Evolutionary conservation across 257 asterid species (phyloP).

Genomic region (Solanum stenotomum): DNA sequence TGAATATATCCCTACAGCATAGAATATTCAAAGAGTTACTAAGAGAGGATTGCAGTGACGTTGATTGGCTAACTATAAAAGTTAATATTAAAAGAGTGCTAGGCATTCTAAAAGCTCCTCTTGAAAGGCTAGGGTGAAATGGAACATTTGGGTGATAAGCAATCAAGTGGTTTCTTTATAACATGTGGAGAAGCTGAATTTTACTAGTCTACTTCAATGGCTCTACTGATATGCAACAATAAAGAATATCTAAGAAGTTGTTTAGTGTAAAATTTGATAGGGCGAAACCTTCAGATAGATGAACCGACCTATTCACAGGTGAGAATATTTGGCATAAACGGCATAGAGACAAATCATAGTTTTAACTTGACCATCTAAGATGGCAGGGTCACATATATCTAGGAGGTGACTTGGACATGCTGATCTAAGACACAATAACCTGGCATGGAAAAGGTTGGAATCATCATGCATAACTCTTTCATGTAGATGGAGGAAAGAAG

Average conservation of each 20-base stretch:
- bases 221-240: background rate
- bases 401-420: background rate
- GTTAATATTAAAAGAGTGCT: background rate
- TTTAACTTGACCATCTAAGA: background rate
- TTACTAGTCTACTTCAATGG: background rate
- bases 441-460: background rate
- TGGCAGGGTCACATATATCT: background rate
- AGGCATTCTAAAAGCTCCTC: background rate
- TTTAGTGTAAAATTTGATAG: background rate
- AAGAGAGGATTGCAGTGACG: background rate
- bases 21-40: background rate
- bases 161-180: background rate
- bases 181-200: background rate
- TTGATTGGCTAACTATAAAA: background rate
- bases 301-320: background rate
- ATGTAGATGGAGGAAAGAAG: background rate
- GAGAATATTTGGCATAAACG: background rate
- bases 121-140: background rate
- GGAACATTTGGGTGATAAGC: background rate
- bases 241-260: background rate
- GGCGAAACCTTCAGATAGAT: background rate
- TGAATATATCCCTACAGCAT: background rate
- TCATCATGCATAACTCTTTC: background rate
- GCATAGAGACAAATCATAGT: background rate
- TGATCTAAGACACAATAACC: background rate